Conservation (phyloP, 495 filamentous ascomycete species). For the Aspergillus incahuasiensis region DNA sequence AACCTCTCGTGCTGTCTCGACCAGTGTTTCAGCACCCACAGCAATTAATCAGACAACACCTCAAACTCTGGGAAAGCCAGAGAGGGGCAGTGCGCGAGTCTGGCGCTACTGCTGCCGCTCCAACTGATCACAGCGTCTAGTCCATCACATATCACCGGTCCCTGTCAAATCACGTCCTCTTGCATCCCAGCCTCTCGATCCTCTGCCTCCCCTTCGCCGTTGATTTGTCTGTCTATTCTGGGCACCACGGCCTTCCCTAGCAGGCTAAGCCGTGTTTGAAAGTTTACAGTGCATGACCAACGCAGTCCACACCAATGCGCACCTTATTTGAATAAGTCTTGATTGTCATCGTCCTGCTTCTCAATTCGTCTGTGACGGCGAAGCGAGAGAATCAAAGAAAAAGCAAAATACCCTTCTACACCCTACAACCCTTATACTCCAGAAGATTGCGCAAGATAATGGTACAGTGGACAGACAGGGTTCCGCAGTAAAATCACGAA, state of each 20-base stretch:
- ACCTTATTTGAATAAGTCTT: background rate
- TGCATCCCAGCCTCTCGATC: slow-evolving; percentile 1
- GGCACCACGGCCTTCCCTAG: background rate
- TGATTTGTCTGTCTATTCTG: slow-evolving; percentile 11
- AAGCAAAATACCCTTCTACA: background rate
- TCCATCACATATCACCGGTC: slow-evolving; percentile 5
- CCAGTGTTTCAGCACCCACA: slow-evolving; percentile 24
- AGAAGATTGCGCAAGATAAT: background rate
- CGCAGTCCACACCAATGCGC: slow-evolving; percentile 9
- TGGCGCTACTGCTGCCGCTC: slow-evolving; percentile 17
- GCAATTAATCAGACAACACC: background rate
- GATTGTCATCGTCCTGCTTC: background rate
- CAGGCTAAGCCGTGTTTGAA: slow-evolving; percentile 23
- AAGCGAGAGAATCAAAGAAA: background rate
- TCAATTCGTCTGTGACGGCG: background rate
- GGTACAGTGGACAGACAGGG: slow-evolving; percentile 3
- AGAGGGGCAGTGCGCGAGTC: slow-evolving; percentile 9
- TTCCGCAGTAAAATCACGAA: background rate
- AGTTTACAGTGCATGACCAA: slow-evolving; percentile 23
- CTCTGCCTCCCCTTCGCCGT: background rate
- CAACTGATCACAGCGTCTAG: slow-evolving; percentile 12
- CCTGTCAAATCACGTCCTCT: background rate
- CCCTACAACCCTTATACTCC: background rate
- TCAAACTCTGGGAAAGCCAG: background rate
- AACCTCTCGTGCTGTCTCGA: slow-evolving; percentile 10